Percentiles rank a stretch among this genome's conserved stretches.
phyloP scores from a whole-genome alignment of 2,329 filamentous ascomycete species.

The Talaromyces sp. region DNA sequence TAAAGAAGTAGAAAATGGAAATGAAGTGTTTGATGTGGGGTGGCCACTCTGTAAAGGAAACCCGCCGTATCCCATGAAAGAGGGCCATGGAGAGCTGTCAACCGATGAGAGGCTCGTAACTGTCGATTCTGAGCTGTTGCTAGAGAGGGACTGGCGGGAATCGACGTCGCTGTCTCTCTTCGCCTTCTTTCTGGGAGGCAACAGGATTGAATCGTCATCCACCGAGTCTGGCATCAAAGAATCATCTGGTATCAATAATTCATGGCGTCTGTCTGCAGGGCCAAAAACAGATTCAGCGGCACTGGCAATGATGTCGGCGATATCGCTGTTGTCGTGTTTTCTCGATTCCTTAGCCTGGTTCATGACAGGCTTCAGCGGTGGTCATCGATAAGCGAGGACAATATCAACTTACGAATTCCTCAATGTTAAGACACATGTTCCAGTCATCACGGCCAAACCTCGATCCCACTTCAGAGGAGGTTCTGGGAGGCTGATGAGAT shows the following conservation, averaged over 20 bases:
- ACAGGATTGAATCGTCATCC: background rate
- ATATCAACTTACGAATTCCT: background rate
- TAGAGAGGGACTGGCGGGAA: background rate
- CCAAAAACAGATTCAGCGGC: background rate
- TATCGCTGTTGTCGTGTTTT: background rate
- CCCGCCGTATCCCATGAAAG: background rate
- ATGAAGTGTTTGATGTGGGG: background rate
- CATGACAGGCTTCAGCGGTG: background rate
- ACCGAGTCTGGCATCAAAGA: background rate
- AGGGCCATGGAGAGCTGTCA: background rate
- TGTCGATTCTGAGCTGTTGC: background rate
- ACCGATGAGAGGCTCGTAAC: background rate
- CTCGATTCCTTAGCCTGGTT: background rate
- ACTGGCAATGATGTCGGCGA: background rate
- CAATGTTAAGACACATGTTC: background rate
- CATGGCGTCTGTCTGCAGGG: background rate
- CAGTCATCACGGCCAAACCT: background rate
- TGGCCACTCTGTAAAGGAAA: background rate
- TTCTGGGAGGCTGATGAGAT: background rate
- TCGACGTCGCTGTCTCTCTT: background rate
- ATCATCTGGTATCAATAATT: background rate
- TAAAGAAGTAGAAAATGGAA: background rate
- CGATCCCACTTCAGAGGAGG: background rate
- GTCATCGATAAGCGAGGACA: background rate
- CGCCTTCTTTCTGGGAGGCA: background rate